Conservation (phyloP, 768 basidiomycete genomes). For the Dentipellis fragilis region DNA sequence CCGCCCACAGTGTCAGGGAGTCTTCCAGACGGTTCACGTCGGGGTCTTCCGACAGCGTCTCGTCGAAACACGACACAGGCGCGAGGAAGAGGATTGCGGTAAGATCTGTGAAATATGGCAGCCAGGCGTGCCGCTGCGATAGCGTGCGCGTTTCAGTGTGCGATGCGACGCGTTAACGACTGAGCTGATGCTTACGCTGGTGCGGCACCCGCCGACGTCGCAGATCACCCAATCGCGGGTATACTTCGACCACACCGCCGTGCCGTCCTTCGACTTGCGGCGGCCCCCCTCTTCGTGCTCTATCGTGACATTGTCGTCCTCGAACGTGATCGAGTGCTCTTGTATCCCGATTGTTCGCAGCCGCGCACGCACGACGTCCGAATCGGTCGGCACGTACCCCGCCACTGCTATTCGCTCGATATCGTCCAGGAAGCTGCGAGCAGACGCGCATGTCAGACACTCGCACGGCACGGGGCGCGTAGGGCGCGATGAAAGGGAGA, state of each 20-base stretch:
- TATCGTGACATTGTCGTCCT: conserved; percentile 22
- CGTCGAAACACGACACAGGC: conserved; percentile 59
- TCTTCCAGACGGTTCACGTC: conserved; percentile 68
- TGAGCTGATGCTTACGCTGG: neutral
- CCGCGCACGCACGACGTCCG: conserved; percentile 64
- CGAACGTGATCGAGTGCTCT: conserved; percentile 54
- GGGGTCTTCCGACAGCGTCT: conserved; percentile 59
- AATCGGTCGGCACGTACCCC: conserved; percentile 56
- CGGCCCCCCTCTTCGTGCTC: neutral
- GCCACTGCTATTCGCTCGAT: conserved; percentile 43
- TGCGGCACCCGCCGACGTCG: conserved; percentile 43
- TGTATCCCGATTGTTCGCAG: conserved; percentile 66
- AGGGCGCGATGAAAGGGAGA: conserved; percentile 4
- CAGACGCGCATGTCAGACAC: neutral
- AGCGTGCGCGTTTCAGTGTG: neutral
- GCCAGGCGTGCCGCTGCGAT: conserved; percentile 56
- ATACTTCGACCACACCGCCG: neutral
- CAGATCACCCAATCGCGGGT: conserved; percentile 57
- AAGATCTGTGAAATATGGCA: conserved; percentile 70
- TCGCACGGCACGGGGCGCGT: neutral
- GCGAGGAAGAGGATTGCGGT: conserved; percentile 76
- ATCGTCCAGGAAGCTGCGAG: conserved; percentile 62
- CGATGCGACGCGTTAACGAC: neutral
- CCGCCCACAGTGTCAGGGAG: conserved; percentile 61
- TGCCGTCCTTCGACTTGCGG: neutral